phyloP scores from a whole-genome alignment of 1,139 yeast species.

The Taphrina pruni region DNA sequence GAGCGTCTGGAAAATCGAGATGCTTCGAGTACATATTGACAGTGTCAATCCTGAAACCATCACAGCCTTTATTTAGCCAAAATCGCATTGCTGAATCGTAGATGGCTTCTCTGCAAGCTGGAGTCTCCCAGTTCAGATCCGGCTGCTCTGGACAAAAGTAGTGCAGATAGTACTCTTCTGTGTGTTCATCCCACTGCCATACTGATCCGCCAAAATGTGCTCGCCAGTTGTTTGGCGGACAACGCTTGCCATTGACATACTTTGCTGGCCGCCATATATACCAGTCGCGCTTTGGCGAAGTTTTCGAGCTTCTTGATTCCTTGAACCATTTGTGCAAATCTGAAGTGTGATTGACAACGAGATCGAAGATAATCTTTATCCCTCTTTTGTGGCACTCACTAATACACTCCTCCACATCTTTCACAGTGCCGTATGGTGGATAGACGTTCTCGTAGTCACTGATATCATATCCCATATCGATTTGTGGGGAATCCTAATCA shows the following conservation, averaged over 20 bases:
- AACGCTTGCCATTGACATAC: conserved; percentile 57
- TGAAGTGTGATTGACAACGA: conserved; percentile 67
- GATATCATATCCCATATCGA: conserved; percentile 70
- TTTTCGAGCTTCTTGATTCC: conserved; percentile 60
- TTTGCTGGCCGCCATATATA: conserved; percentile 63
- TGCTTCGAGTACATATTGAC: conserved; percentile 62
- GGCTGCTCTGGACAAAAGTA: conserved; percentile 63
- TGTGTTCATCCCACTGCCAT: conserved; percentile 62
- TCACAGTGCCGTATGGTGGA: conserved; percentile 61
- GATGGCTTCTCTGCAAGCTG: conserved; percentile 60
- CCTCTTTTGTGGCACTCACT: conserved; percentile 59
- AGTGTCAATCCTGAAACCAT: conserved; percentile 65
- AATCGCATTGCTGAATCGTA: conserved; percentile 59
- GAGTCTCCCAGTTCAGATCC: conserved; percentile 67
- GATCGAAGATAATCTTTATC: conserved; percentile 61
- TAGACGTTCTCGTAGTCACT: conserved; percentile 61
- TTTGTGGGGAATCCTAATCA: conserved; percentile 64
- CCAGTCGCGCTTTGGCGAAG: conserved; percentile 67
- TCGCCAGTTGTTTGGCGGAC: conserved; percentile 64
- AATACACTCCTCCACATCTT: conserved; percentile 60
- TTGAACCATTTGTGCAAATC: conserved; percentile 64
- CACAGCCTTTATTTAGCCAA: conserved; percentile 65
- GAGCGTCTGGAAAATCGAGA: conserved; percentile 59
- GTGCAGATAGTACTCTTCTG: conserved; percentile 62
- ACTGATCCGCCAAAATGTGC: conserved; percentile 62